Percentiles rank a stretch among this genome's conserved stretches.
phyloP scores from a whole-genome alignment of 208 protist species.

The Acanthamoeba healyi region DNA sequence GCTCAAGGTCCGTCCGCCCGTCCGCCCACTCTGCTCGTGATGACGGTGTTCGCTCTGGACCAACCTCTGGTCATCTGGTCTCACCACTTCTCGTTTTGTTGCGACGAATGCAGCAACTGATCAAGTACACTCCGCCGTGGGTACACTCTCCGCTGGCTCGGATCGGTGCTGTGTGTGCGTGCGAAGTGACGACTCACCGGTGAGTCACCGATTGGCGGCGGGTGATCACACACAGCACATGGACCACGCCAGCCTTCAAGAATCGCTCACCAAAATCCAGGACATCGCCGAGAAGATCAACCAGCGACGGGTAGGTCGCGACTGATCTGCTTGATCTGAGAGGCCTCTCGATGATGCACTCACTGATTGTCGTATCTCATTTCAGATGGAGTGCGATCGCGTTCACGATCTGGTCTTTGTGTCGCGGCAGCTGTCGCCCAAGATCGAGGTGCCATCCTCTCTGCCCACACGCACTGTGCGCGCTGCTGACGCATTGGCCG shows the following conservation, averaged over 20 bases:
- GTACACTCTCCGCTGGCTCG: background rate
- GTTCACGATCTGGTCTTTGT: constrained; percentile 22
- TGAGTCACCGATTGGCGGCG: too few relatives aligned
- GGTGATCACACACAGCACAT: too few relatives aligned
- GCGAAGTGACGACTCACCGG: background rate
- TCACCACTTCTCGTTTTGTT: too few relatives aligned
- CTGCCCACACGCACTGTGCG: background rate
- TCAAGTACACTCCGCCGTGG: background rate
- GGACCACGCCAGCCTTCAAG: background rate
- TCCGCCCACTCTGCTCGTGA: background rate
- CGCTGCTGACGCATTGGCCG: background rate
- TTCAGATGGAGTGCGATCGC: constrained; percentile 1
- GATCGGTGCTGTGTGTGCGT: background rate
- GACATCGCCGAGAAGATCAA: constrained; percentile 12
- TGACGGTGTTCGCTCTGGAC: background rate
- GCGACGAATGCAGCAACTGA: background rate
- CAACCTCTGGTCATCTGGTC: too few relatives aligned
- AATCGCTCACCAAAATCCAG: background rate
- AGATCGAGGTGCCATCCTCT: constrained; percentile 21
- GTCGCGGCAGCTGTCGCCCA: constrained; percentile 3
- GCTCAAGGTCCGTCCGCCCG: background rate
- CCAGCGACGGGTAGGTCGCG: background rate
- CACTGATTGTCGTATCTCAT: too few relatives aligned
- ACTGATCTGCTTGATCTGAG: too few relatives aligned
- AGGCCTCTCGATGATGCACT: too few relatives aligned